Base-by-base conservation (phyloP, 2,329 filamentous ascomycete species). In the Xenosphaeropsis pyriputrescens region DNA sequence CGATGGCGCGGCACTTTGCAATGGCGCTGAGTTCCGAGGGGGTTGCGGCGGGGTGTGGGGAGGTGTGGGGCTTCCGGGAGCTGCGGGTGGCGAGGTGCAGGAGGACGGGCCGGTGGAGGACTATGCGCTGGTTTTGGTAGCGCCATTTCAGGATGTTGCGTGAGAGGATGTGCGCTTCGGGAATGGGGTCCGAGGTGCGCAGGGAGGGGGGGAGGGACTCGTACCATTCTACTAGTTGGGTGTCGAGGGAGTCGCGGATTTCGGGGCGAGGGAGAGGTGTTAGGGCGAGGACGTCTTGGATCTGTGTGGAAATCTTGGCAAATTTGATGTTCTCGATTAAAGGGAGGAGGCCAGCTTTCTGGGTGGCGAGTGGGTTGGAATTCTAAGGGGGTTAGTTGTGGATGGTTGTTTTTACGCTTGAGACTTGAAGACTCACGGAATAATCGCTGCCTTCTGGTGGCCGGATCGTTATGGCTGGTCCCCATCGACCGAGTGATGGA, bases 111-210 rank as follows among this genome's bases (percentile, higher is more conserved):
- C 83, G 68, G 54, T 86, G 78, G 16, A 88, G 70, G 1, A 88
- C 68, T 58, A 86, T 79, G 34, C 81, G 76, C 34, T 85, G 68
- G 48, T 85, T 85, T 51, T 83, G 76, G 52, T 83, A 88, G 12
- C 82, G 71, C 83, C 82, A 88, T 55, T 83, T 81, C 77, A 86
- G 85, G 47, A 86, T 71, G 44, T 75, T 75, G 36, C 81, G 70
- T 1, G 78, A 73, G 35, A 79, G 78, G 44, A 74, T 75, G 14
- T 86, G 68, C 2, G 78, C 73, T 46, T 83, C 77, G 0, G 79
- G 75, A 50, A 78, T 83, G 8, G 77, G 72, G 4, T 8, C n/a
- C 9, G 63, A 70, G 15, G 73, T 70, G 45, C 72, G 66, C 26
- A 80, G 62, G 12, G 80, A 63, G 63, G 72, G 72, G 4, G 80